These are phyloP conservation scores for Auricularia sp. DNA, from an alignment of 768 basidiomycete species.

Conservation along the genomic window DNA sequence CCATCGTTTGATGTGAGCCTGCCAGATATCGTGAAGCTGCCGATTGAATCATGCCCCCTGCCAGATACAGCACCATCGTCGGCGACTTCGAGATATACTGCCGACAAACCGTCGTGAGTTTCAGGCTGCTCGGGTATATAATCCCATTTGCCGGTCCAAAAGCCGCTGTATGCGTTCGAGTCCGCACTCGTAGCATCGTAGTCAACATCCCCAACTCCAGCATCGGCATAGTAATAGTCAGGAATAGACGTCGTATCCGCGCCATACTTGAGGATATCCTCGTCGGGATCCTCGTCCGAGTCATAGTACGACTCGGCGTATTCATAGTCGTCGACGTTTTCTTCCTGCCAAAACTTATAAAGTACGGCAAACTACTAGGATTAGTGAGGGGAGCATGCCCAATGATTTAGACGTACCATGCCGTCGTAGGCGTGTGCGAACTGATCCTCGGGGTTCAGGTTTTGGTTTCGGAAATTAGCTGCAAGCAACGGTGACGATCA, in stretches of 20 bases:
- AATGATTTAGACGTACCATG: background rate
- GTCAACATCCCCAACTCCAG: too few relatives aligned
- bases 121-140: too few relatives aligned
- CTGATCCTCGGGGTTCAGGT: background rate
- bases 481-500: background rate
- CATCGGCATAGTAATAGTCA: background rate
- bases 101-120: too few relatives aligned
- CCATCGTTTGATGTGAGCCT: too few relatives aligned
- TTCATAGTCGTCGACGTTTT: background rate
- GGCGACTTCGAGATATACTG: too few relatives aligned
- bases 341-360: background rate
- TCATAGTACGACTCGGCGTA: background rate
- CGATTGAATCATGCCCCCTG: background rate
- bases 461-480: background rate
- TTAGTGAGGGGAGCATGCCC: background rate
- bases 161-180: too few relatives aligned
- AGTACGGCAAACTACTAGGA: background rate
- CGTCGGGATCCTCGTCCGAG: background rate
- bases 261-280: background rate
- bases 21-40: background rate
- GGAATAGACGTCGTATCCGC: background rate
- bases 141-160: too few relatives aligned
- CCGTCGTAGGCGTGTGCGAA: background rate
- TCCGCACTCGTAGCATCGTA: too few relatives aligned
- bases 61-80: too few relatives aligned